Percentiles rank a stretch among this genome's conserved stretches.
Evolutionary conservation across 2,329 filamentous ascomycete species (phyloP).

Genomic region (Leptographium lundbergii): DNA sequence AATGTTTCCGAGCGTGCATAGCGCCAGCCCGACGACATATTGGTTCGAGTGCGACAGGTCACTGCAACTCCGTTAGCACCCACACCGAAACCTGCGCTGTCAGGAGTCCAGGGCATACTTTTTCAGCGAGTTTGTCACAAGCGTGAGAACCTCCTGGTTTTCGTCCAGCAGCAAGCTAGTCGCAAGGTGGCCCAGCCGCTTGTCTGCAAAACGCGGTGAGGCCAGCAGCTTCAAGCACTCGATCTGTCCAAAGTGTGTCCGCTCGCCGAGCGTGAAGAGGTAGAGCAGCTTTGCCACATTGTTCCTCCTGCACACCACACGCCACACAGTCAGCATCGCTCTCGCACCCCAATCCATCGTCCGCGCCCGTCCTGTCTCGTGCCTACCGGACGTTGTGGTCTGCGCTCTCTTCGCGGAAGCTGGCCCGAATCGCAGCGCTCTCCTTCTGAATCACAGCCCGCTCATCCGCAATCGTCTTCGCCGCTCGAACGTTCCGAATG

Average conservation of each 20-base stretch:
- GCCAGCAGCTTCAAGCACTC: conserved; percentile 96
- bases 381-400: conserved; percentile 75
- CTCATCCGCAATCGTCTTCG: conserved; percentile 98
- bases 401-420: conserved; percentile 92
- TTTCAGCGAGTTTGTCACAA: conserved; percentile 95
- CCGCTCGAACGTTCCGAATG: conserved; percentile 95
- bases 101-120: conserved; percentile 45
- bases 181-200: conserved; percentile 86
- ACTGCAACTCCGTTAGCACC: conserved; percentile 38
- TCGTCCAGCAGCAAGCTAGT: conserved; percentile 95
- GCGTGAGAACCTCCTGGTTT: conserved; percentile 93
- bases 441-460: conserved; percentile 97
- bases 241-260: conserved; percentile 98
- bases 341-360: not conserved
- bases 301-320: conserved; percentile 56
- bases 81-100: not conserved
- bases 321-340: conserved; percentile 4
- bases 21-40: conserved; percentile 91
- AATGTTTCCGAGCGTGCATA: conserved; percentile 95
- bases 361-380: not conserved
- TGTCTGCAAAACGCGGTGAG: conserved; percentile 94
- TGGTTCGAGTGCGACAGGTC: conserved; percentile 96
- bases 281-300: conserved; percentile 98
- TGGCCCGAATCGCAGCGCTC: conserved; percentile 92
- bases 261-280: conserved; percentile 92